Evolutionary conservation across 192 early-diverging fungal genomes (phyloP), one percentile per base, ranked within the genome.

Genomic region (Coemansia sp.): DNA sequence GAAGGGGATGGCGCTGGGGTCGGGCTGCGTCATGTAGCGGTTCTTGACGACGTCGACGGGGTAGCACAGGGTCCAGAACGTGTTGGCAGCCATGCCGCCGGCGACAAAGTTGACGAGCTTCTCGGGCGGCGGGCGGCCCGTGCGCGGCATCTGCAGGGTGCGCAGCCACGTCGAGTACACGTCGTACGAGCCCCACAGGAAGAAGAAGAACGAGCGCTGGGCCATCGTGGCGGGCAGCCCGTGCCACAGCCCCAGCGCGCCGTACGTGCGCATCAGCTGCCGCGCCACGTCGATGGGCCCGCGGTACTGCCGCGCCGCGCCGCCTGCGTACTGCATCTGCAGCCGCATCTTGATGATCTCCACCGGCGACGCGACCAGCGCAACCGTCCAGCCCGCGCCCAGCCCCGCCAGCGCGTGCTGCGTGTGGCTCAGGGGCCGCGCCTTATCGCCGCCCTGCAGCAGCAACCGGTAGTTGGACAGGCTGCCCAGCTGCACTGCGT

Each of bases 41-140:
- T 95, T 97, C 70, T 98, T 98, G 45, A 95, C 87, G 1, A 93
- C 86, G 73, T 98, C 90, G 24, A 83, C 82, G 0, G 93, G 91
- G 48, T 90, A 93, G 32, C 84, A 82, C 55, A 89, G 80, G 19
- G 88, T 81, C 95, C 95, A 98, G 67, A 95, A 98, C 10, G 85
- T 86, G 55, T 87, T 95, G 35, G 95, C 94, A 28, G 90, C 88
- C 56, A 95, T 61, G 6, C 93, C 95, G 56, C 90, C 90, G 9
- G 87, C 88, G 56, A 89, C 50, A 76, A 90, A 90, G 58, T 85
- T 88, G 48, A 89, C 70, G 1, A 85, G 76, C 48, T 82, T 83
- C 56, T 87, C 86, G 0, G 86, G 72, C 58, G 85, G 64, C 14
- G 54, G 49, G 18, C 38, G 30, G 32, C 48, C 42, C 16, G 55